A percentile compares a stretch with the other conserved stretches of the same genome.
Evolutionary conservation across 1,139 yeast genomes (phyloP).

Genomic region (Tardiomyces depauwii): DNA sequence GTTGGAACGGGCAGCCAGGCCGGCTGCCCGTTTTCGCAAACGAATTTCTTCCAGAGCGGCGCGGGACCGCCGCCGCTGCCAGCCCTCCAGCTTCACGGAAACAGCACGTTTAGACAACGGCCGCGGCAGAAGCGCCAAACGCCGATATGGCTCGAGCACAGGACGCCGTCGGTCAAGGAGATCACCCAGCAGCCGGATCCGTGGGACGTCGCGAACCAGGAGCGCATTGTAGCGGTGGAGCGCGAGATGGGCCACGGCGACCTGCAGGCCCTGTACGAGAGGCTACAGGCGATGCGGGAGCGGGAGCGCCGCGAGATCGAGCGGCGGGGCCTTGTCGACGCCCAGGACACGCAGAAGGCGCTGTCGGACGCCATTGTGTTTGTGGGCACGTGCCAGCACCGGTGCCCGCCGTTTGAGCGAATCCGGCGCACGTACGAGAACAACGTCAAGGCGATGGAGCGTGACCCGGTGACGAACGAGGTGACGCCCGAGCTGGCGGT

Average conservation of each 20-base stretch:
- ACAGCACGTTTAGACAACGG: constrained; percentile 5
- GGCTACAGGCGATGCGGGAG: constrained; percentile 62
- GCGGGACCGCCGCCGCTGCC: not conserved
- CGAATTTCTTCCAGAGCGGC: constrained; percentile 2
- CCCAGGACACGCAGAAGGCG: constrained; percentile 71
- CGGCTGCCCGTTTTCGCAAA: constrained; percentile 1
- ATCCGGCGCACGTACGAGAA: constrained; percentile 82
- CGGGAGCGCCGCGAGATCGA: constrained; percentile 76
- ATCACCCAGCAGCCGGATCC: constrained; percentile 12
- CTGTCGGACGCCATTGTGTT: constrained; percentile 79
- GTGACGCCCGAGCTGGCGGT: constrained; percentile 60
- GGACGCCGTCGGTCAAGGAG: constrained; percentile 1
- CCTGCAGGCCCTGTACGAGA: constrained; percentile 41
- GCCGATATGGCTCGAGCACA: constrained; percentile 3
- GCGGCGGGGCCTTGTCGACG: constrained; percentile 70
- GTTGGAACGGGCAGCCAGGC: no score
- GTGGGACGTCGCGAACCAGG: constrained; percentile 52
- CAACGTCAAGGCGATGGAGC: constrained; percentile 73
- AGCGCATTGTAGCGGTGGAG: constrained; percentile 35
- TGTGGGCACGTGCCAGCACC: constrained; percentile 79
- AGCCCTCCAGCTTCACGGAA: not conserved
- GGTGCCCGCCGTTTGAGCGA: constrained; percentile 94
- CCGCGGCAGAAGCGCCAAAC: constrained; percentile 2
- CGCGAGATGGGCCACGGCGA: constrained; percentile 23
- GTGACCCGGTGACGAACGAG: constrained; percentile 44